A percentile compares a stretch with the other conserved stretches of the same genome.
phyloP scores from a whole-genome alignment of 306 rosid species.

The Arachis hypogaea region DNA sequence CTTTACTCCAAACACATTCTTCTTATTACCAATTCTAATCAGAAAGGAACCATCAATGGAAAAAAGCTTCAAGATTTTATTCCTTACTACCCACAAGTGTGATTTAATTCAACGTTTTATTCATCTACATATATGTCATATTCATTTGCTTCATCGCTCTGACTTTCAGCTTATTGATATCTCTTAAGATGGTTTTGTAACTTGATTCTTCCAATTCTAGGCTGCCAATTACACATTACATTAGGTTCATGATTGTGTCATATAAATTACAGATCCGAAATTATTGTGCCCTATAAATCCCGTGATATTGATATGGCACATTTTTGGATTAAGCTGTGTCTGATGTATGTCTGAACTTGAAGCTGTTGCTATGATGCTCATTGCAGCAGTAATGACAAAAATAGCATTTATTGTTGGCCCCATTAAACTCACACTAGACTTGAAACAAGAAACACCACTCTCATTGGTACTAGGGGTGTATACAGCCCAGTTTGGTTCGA shows the following conservation, averaged over 20 bases:
- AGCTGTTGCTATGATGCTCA: conserved; percentile 79
- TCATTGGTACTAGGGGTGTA: too few species aligned
- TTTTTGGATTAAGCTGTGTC: too few species aligned
- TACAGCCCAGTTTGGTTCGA: too few species aligned
- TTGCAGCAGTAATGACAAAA: conserved; percentile 67
- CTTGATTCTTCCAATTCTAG: conserved; percentile 32
- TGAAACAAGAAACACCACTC: too few species aligned
- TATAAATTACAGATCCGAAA: conserved; percentile 85
- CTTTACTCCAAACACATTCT: too few species aligned
- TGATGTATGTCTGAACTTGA: conserved; percentile 64
- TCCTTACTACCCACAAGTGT: conserved; percentile 76
- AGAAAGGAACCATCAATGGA: conserved; percentile 54
- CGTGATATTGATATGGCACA: conserved; percentile 45
- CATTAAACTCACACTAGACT: too few species aligned
- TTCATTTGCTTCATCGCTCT: conserved; percentile 48
- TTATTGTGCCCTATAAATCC: conserved; percentile 77
- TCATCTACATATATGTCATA: background rate
- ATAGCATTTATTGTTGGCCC: conserved; percentile 63
- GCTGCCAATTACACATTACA: too few species aligned
- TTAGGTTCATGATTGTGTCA: conserved; percentile 3
- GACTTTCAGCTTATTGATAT: conserved; percentile 79
- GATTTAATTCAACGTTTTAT: conserved; percentile 46
- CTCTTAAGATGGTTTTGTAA: conserved; percentile 79
- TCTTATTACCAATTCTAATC: too few species aligned
- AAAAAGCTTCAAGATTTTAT: conserved; percentile 78